These are phyloP conservation scores for Phytophthora tubulina DNA, from an alignment of 352 stramenopile species.

Conservation along the genomic window DNA sequence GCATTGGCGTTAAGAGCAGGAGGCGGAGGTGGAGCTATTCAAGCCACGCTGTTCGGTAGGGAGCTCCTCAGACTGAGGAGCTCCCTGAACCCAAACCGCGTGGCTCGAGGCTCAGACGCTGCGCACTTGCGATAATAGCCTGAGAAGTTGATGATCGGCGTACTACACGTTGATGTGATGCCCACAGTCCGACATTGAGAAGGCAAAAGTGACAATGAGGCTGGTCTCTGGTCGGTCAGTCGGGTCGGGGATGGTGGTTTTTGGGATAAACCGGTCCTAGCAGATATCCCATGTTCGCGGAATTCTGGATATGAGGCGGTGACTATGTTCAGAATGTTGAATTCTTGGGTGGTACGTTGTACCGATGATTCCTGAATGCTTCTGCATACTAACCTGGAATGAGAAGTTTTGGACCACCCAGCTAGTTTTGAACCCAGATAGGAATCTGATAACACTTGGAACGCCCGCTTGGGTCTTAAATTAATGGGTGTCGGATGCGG, in stretches of 20 bases:
- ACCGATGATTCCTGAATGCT: background rate
- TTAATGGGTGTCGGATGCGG: background rate
- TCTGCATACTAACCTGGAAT: background rate
- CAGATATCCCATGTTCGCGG: background rate
- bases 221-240: constrained; percentile 8
- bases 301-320: too few species aligned
- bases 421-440: background rate
- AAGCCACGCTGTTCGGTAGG: constrained; percentile 33
- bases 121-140: constrained; percentile 35
- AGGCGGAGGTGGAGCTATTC: constrained; percentile 38
- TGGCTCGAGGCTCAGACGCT: constrained; percentile 15
- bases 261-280: background rate
- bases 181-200: constrained; percentile 9
- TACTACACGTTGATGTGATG: constrained; percentile 24
- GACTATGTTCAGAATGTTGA: background rate
- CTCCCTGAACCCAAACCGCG: too few species aligned
- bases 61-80: constrained; percentile 12
- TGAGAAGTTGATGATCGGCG: constrained; percentile 39
- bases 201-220: constrained; percentile 24
- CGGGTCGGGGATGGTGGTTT: background rate
- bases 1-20: background rate
- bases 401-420: background rate
- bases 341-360: background rate
- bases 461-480: background rate
- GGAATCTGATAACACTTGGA: background rate